Percentiles rank a stretch among this genome's conserved stretches.
Evolutionary conservation across 2,329 filamentous ascomycete genomes (phyloP).

Genomic region (Bimuria novae-zelandiae): DNA sequence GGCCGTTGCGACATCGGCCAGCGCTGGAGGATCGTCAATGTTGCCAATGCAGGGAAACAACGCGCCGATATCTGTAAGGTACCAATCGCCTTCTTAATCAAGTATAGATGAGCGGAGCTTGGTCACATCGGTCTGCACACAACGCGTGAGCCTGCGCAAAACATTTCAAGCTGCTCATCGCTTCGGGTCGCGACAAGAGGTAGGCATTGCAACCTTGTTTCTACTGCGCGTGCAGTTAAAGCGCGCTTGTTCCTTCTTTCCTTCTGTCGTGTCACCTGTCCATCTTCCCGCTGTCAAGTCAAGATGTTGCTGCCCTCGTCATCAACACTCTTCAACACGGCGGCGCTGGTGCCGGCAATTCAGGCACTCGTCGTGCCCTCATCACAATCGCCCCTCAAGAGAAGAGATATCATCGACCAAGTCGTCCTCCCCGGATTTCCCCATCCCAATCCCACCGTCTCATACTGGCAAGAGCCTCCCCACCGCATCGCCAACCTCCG

Average conservation of each 20-base stretch:
- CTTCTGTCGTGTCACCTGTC: too few relatives aligned
- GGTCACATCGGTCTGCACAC: slow-evolving; percentile 3
- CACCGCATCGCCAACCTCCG: slow-evolving; percentile 14
- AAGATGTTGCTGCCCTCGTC: background rate
- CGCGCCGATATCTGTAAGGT: background rate
- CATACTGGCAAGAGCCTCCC: slow-evolving; percentile 43
- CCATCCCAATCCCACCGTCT: slow-evolving; percentile 29
- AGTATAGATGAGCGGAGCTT: background rate
- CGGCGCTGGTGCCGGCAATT: background rate
- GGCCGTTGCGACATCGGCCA: slow-evolving; percentile 3
- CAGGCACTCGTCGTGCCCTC: background rate
- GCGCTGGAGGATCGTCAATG: background rate
- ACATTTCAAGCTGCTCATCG: background rate
- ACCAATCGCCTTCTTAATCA: slow-evolving; percentile 2
- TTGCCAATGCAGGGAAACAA: background rate
- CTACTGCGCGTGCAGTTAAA: background rate
- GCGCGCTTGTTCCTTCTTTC: background rate
- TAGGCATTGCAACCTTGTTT: background rate
- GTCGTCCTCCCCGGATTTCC: slow-evolving; percentile 19
- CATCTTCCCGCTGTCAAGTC: background rate
- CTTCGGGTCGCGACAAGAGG: background rate
- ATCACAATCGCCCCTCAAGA: background rate
- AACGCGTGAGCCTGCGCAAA: background rate
- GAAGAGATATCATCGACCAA: slow-evolving; percentile 1
- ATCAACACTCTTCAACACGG: background rate